These are phyloP conservation scores for Aspergillus japonicus DNA, from an alignment of 2,329 filamentous ascomycete genomes.

Conservation along the genomic window DNA sequence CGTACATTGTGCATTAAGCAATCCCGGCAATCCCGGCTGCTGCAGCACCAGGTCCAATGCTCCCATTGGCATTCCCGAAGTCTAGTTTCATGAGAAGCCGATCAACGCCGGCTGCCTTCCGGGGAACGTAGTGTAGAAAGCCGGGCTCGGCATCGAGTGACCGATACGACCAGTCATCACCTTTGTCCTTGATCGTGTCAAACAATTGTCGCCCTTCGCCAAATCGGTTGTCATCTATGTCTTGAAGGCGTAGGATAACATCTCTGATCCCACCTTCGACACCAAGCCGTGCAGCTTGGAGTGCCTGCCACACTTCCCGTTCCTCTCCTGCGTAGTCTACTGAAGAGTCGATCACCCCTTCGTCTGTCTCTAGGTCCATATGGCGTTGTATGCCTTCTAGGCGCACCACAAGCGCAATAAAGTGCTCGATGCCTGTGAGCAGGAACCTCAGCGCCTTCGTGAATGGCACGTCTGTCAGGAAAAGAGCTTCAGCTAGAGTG, in stretches of 20 bases:
- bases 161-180: conserved; percentile 28
- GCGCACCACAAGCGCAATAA: conserved; percentile 73
- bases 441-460: conserved; percentile 39
- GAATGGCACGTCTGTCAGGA: conserved; percentile 44
- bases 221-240: conserved; percentile 59
- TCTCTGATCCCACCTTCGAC: conserved; percentile 68
- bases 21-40: not conserved
- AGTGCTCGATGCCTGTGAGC: conserved; percentile 66
- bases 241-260: conserved; percentile 55
- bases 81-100: conserved; percentile 89
- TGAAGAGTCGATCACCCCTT: conserved; percentile 75
- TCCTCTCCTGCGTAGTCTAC: conserved; percentile 73
- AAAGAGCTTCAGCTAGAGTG: conserved; percentile 54
- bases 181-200: conserved; percentile 28
- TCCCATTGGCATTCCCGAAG: conserved; percentile 40
- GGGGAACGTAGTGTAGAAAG: conserved; percentile 60
- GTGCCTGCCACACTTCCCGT: conserved; percentile 61
- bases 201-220: conserved; percentile 38
- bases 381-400: conserved; percentile 74
- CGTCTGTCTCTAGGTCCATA: conserved; percentile 77
- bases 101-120: conserved; percentile 76
- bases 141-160: conserved; percentile 24
- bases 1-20: not conserved
- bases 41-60: conserved; percentile 1
- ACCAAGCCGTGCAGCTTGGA: conserved; percentile 62